A percentile compares a stretch with the other conserved stretches of the same genome.
Evolutionary conservation across 2,329 filamentous ascomycete species (phyloP).

Genomic region (Curvularia sp.): DNA sequence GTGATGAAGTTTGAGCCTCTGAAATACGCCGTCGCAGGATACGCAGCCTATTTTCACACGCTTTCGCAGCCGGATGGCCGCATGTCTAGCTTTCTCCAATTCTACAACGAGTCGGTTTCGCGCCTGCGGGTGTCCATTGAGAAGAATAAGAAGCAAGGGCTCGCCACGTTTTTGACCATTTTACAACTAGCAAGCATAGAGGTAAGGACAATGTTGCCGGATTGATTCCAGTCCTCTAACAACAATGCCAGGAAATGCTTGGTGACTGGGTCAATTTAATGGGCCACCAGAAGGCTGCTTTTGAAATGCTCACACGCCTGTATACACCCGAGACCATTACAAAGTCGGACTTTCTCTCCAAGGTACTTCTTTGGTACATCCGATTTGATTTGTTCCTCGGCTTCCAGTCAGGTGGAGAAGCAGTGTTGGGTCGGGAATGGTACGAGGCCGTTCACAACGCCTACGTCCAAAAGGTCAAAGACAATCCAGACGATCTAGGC

Average conservation of each 20-base stretch:
- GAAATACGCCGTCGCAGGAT: slow-evolving; percentile 85
- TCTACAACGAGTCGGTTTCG: slow-evolving; percentile 88
- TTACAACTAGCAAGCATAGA: slow-evolving; percentile 93
- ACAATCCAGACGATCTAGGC: slow-evolving; percentile 67
- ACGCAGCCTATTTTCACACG: slow-evolving; percentile 85
- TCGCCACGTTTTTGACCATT: slow-evolving; percentile 83
- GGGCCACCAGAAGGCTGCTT: slow-evolving; percentile 89
- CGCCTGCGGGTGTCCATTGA: slow-evolving; percentile 75
- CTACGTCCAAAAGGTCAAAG: slow-evolving; percentile 65
- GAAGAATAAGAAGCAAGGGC: slow-evolving; percentile 72
- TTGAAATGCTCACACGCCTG: slow-evolving; percentile 77
- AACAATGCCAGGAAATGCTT: slow-evolving; percentile 75
- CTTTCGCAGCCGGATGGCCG: slow-evolving; percentile 73
- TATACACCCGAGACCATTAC: slow-evolving; percentile 79
- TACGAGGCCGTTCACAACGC: slow-evolving; percentile 70
- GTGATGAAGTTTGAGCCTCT: slow-evolving; percentile 81
- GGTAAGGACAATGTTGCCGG: slow-evolving; percentile 59
- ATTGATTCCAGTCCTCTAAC: slow-evolving; percentile 13
- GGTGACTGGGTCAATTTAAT: slow-evolving; percentile 95
- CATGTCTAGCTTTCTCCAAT: slow-evolving; percentile 82
- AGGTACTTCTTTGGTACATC: slow-evolving; percentile 86
- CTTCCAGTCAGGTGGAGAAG: slow-evolving; percentile 79
- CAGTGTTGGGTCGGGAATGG: slow-evolving; percentile 79
- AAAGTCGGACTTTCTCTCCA: slow-evolving; percentile 72
- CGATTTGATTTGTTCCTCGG: slow-evolving; percentile 87